Evolutionary conservation across 2,329 filamentous ascomycete species (phyloP), one percentile per base, ranked within the genome.

Genomic region (Neopestalotiopsis rosae): DNA sequence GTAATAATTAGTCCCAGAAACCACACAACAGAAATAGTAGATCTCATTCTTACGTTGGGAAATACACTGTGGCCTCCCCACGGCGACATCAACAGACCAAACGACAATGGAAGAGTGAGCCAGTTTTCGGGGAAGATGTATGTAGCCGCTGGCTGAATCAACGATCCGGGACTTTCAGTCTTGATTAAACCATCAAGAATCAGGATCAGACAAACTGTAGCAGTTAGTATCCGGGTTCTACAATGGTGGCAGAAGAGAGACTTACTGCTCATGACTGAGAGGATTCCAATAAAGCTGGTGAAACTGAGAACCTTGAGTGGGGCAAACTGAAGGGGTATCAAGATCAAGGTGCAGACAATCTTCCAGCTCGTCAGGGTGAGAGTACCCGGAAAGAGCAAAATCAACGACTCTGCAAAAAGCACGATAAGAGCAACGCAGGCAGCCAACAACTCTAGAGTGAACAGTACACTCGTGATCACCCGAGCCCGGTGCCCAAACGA

Each of bases 241-340:
- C 32, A 32, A 71, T 70, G 52, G 61, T 56, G 34, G 58, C 40
- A 28, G 3, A 4, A 28, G 62, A 6, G 6, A 42, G 69, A 91
- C 92, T 85, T 84, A 95, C 93, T 98, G 76, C 91, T 91, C 72
- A 97, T 91, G 73, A 94, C 97, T 68, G 90, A 95, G 73, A 98
- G 84, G 66, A 99, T 97, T n/a, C 95, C 95, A 71, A 98, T 84
- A 68, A 98, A 90, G 78, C 94, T 97, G 32, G 94, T 97, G 76
- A 97, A 94, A 74, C 94, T 97, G 70, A 99, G 83, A 67, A 95
- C 84, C 42, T 94, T 89, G 70, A 98, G 82, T 1, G 96, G 95
- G 42, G 97, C 82, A 78, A 97, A 97, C 76, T 92, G 94, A 66
- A 98, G 85, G 13, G 94, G 93, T 69, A 97, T 84, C 72, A 98